Evolutionary conservation across 1,284 basidiomycete species (phyloP).

Genomic region (Leucoagaricus sp.): DNA sequence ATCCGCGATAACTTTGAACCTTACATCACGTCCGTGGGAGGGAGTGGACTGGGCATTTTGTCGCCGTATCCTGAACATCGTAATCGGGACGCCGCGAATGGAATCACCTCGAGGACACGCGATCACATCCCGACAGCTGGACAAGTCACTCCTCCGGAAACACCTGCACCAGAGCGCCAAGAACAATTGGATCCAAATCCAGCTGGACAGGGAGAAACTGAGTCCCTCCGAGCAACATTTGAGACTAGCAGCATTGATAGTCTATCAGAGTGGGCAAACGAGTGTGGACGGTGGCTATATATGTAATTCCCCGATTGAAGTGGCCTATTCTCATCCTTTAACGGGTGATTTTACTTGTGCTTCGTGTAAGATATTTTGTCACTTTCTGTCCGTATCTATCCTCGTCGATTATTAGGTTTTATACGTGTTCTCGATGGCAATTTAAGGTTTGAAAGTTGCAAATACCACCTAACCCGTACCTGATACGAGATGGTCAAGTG

Average conservation of each 20-base stretch:
- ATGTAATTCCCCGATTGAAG: slow-evolving; percentile 37
- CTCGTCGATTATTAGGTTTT: no score
- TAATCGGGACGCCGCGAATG: slow-evolving; percentile 28
- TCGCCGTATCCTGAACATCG: slow-evolving; percentile 58
- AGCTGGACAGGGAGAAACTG: slow-evolving; percentile 22
- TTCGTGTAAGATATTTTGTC: no score
- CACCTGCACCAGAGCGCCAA: slow-evolving; percentile 31
- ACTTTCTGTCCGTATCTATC: no score
- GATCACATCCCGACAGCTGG: slow-evolving; percentile 20
- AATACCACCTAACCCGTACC: no score
- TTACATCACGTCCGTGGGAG: slow-evolving; percentile 92
- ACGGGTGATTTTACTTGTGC: no score
- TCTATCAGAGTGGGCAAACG: slow-evolving; percentile 59
- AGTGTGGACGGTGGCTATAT: slow-evolving; percentile 64
- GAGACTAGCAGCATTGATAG: slow-evolving; percentile 43
- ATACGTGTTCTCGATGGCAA: no score
- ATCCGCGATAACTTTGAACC: slow-evolving; percentile 74
- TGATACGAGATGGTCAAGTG: no score
- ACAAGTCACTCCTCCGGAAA: slow-evolving; percentile 55
- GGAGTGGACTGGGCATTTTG: slow-evolving; percentile 87
- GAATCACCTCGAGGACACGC: slow-evolving; percentile 16
- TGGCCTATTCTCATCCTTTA: no score
- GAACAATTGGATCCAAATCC: slow-evolving; percentile 16
- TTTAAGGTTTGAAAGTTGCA: no score
- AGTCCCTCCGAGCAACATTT: slow-evolving; percentile 50